Percentiles rank a stretch among this genome's conserved stretches.
phyloP scores from a whole-genome alignment of 805 yeast genomes.

The Candida pseudofarinosa region DNA sequence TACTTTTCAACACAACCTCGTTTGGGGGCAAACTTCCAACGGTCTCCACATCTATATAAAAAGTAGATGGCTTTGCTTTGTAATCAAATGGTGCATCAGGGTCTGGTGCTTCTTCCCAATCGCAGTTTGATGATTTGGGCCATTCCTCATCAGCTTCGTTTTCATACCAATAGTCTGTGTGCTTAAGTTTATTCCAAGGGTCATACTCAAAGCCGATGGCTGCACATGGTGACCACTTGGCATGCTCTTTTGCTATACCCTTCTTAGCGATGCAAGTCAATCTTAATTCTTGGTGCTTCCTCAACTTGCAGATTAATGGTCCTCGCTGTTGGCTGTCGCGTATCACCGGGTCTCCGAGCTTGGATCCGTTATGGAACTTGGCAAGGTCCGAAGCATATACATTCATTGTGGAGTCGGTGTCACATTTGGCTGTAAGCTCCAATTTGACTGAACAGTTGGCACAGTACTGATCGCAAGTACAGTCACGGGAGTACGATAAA shows the following conservation, averaged over 20 bases:
- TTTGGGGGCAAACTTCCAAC: slow-evolving; percentile 86
- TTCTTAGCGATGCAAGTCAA: slow-evolving; percentile 93
- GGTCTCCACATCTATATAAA: slow-evolving; percentile 87
- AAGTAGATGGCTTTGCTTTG: slow-evolving; percentile 73
- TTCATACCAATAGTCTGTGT: slow-evolving; percentile 96
- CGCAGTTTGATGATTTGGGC: slow-evolving; percentile 87
- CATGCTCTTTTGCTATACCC: slow-evolving; percentile 96
- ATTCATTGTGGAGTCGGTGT: slow-evolving; percentile 80
- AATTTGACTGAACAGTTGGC: slow-evolving; percentile 90
- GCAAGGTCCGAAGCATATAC: slow-evolving; percentile 79
- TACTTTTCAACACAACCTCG: slow-evolving; percentile 82
- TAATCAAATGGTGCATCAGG: slow-evolving; percentile 85
- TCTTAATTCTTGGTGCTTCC: slow-evolving; percentile 87
- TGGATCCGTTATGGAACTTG: slow-evolving; percentile 41
- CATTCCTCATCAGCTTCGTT: slow-evolving; percentile 84
- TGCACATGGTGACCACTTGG: slow-evolving; percentile 96
- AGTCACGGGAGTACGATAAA: slow-evolving; percentile 85
- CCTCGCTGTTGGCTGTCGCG: slow-evolving; percentile 76
- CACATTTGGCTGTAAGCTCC: slow-evolving; percentile 83
- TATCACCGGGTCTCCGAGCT: slow-evolving; percentile 81
- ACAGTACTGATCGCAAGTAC: slow-evolving; percentile 97
- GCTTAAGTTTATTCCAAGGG: slow-evolving; percentile 97
- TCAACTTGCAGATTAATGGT: slow-evolving; percentile 83
- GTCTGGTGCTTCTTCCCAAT: slow-evolving; percentile 93
- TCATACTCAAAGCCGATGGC: slow-evolving; percentile 97